Conservation (phyloP, 2,329 filamentous ascomycete species). For the Rhinocladiella mackenziei region DNA sequence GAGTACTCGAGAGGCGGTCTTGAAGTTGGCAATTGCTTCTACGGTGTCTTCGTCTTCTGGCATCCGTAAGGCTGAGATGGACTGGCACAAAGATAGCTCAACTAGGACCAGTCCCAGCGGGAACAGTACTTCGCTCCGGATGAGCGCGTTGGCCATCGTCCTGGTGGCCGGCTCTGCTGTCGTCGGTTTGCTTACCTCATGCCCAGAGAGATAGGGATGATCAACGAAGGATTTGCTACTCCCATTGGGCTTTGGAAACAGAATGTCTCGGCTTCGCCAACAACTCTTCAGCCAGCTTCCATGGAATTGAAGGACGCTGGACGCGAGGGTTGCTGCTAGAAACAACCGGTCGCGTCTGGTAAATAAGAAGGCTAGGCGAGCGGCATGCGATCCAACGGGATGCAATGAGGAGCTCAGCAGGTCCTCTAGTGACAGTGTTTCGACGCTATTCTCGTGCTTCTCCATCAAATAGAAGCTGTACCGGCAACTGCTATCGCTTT, state of each 20-base stretch:
- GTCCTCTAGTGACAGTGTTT: too few relatives aligned
- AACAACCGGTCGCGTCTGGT: constrained; percentile 15
- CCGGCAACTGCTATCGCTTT: too few relatives aligned
- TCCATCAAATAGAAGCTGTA: too few relatives aligned
- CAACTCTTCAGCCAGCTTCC: constrained; percentile 12
- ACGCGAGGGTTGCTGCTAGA: constrained; percentile 15
- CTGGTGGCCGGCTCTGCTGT: background rate
- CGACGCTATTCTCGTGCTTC: too few relatives aligned
- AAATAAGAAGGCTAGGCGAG: constrained; percentile 3
- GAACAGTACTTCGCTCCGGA: constrained; percentile 22
- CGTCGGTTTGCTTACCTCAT: background rate
- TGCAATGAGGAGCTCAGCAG: too few relatives aligned
- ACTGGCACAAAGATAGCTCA: constrained; percentile 28
- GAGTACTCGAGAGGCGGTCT: constrained; percentile 23
- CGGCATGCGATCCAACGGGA: background rate
- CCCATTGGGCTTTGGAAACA: constrained; percentile 4
- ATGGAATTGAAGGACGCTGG: constrained; percentile 12
- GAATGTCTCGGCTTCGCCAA: constrained; percentile 13
- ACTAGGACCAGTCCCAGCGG: constrained; percentile 22
- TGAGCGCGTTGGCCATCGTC: constrained; percentile 6
- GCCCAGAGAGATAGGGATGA: constrained; percentile 5
- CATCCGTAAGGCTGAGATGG: constrained; percentile 14
- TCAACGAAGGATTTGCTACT: background rate
- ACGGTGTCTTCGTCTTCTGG: constrained; percentile 21
- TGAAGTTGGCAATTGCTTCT: constrained; percentile 20